Conservation (phyloP, 495 filamentous ascomycete genomes). For the Podospora conica region DNA sequence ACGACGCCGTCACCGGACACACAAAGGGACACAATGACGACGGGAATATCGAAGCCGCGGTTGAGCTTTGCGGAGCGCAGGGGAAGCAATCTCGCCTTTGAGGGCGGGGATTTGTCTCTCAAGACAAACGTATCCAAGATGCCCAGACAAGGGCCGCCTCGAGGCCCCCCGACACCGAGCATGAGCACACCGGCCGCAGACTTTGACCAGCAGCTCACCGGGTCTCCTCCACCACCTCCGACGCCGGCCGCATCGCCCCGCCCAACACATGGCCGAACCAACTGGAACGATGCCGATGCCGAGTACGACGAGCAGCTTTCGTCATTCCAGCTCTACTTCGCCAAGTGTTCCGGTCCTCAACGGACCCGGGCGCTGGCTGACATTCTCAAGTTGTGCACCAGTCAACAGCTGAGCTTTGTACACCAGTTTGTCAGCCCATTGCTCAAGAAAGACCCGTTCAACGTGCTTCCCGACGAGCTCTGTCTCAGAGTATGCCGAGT, state of each 20-base stretch:
- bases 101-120: constrained; percentile 30
- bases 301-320: constrained; percentile 48
- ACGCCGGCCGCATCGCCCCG: constrained; percentile 53
- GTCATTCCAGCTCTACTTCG: constrained; percentile 45
- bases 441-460: constrained; percentile 93
- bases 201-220: constrained; percentile 47
- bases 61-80: constrained; percentile 42
- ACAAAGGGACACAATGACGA: neutral
- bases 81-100: constrained; percentile 38
- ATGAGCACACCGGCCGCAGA: constrained; percentile 53
- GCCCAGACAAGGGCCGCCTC: constrained; percentile 34
- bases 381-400: constrained; percentile 85
- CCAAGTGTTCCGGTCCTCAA: constrained; percentile 44
- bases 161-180: constrained; percentile 51
- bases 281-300: constrained; percentile 48
- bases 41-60: constrained; percentile 17
- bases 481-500: constrained; percentile 66
- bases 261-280: constrained; percentile 44
- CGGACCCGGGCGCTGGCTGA: constrained; percentile 66
- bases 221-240: constrained; percentile 50
- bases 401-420: constrained; percentile 89
- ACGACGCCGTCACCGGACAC: neutral
- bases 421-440: constrained; percentile 86
- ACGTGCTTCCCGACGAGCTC: constrained; percentile 80
- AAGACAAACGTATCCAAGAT: constrained; percentile 43